These are phyloP conservation scores for Pulicaria dysenterica DNA, from an alignment of 129 eudicot species.

Conservation along the genomic window DNA sequence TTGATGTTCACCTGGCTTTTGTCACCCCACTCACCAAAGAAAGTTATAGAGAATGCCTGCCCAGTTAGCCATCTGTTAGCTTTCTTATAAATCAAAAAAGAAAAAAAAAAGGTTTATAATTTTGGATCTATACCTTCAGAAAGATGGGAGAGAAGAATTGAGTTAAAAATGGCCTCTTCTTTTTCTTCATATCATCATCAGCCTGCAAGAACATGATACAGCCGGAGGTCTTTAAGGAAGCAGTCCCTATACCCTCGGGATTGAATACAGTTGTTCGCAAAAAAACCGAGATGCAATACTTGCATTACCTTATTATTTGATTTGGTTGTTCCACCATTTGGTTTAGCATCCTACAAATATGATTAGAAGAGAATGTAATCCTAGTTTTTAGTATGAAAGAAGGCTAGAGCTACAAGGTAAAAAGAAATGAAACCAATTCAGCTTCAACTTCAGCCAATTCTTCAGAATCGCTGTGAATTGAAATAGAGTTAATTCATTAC, in stretches of 20 bases:
- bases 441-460: conserved; percentile 82
- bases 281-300: conserved; percentile 6
- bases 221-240: too few relatives aligned
- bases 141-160: conserved; percentile 82
- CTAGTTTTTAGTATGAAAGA: conserved; percentile 2
- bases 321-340: conserved; percentile 46
- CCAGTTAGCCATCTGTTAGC: background rate
- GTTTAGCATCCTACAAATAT: conserved; percentile 65
- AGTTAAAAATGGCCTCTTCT: conserved; percentile 61
- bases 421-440: conserved; percentile 57
- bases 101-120: background rate
- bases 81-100: background rate
- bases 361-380: conserved; percentile 10
- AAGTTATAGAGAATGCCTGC: conserved; percentile 89
- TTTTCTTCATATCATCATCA: conserved; percentile 70
- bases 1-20: conserved; percentile 71
- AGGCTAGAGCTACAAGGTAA: background rate
- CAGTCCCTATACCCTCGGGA: too few relatives aligned
- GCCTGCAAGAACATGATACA: conserved; percentile 34
- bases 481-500: conserved; percentile 3
- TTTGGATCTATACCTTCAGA: conserved; percentile 50
- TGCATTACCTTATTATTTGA: conserved; percentile 53
- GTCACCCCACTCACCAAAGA: conserved; percentile 97
- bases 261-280: too few relatives aligned
- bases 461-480: conserved; percentile 58